Conservation (phyloP, 305 asterid genomes). For the Petunia hybrid region DNA sequence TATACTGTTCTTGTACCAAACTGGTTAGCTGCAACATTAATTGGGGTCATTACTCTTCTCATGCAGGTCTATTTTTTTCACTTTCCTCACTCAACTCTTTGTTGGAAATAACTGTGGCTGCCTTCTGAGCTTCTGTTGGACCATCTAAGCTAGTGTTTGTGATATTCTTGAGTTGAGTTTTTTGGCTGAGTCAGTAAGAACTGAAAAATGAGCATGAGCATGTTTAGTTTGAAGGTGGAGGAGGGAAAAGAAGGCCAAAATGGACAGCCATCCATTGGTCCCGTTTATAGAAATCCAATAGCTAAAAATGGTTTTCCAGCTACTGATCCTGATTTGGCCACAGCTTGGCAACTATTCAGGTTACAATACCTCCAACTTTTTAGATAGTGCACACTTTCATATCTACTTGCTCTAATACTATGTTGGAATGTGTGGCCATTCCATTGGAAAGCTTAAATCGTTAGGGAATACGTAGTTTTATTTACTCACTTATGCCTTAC, state of each 20-base stretch:
- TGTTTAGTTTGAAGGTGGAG: slow-evolving; percentile 70
- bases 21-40: slow-evolving; percentile 16
- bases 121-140: background rate
- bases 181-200: background rate
- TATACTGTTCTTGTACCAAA: background rate
- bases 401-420: too few species aligned
- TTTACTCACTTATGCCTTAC: slow-evolving; percentile 6
- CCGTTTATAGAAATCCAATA: slow-evolving; percentile 72
- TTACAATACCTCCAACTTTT: slow-evolving; percentile 24
- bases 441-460: background rate
- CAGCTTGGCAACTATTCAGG: slow-evolving; percentile 88
- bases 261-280: slow-evolving; percentile 83
- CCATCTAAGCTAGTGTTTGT: background rate
- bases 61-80: slow-evolving; percentile 12
- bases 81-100: background rate
- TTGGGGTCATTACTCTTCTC: background rate
- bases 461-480: background rate
- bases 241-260: slow-evolving; percentile 71
- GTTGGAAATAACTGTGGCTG: background rate
- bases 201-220: slow-evolving; percentile 46
- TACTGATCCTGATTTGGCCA: slow-evolving; percentile 57
- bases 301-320: slow-evolving; percentile 71
- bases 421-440: background rate
- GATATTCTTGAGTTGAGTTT: background rate
- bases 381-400: background rate